Evolutionary conservation across 176 grass and related monocot genomes (phyloP), one percentile per base, ranked within the genome.

Genomic region (bread wheat (Triticum aestivum)): DNA sequence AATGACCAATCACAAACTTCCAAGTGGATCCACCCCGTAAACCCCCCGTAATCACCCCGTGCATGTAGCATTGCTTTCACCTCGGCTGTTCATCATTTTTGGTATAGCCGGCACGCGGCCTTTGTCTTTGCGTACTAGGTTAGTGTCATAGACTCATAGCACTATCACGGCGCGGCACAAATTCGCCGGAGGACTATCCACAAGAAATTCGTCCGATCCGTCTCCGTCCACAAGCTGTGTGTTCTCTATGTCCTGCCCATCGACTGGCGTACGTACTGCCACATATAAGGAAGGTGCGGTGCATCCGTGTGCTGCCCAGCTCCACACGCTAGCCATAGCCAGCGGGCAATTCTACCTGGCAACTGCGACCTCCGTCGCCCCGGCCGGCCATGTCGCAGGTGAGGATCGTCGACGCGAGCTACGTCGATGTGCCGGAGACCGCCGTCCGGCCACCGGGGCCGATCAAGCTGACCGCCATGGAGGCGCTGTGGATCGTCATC

Each of bases 381-480:
- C 7, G 2, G 1, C 8, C 69, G 5, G 4, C 52, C 76, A 85
- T 84, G 61, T 39, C 65, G 73, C 32, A 30, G n/a, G 87, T 80
- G 66, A 85, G 32, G 12, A 52, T 83, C 26, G 3, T 79, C 32
- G 66, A 90, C 39, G 49, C 83, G 13, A 9, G 37, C 73, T 24
- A 79, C 24, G 64, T 82, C 21, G 0, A 54, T 13, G 79, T 70
- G 54, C 88, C 84, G 23, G 23, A 42, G 1, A 26, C 5, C 4
- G 71, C 38, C 4, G 5, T 1, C 8, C n/a, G 0, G 41, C 73
- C 51, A 9, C 65, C 32, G 18, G 73, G 44, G 39, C 41, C 63
- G 0, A 44, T 90, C 65, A 79, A 71, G 79, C 65, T 90, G 54
- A 86, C 81, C 37, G 64, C 79, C 17, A 73, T 90, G 83, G 84